phyloP scores from a whole-genome alignment of 768 basidiomycete genomes.

The Suillus americanus region DNA sequence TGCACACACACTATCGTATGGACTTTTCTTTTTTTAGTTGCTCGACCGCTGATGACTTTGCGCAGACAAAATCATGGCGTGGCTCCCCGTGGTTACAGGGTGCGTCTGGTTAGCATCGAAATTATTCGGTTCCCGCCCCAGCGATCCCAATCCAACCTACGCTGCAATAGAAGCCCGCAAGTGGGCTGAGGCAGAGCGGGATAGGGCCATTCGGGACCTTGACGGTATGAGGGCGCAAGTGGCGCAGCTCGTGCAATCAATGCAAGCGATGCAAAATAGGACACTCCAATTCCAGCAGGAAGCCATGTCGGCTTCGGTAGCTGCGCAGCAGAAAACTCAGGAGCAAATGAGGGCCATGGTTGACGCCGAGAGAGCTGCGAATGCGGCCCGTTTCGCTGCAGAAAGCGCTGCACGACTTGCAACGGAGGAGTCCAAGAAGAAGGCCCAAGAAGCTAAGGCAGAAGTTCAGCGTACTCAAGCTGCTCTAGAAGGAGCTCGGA shows the following conservation, averaged over 20 bases:
- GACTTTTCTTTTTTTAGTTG: not conserved
- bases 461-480: not conserved
- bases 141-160: not conserved
- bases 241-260: not conserved
- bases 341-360: not conserved
- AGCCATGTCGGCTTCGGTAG: not conserved
- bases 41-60: not conserved
- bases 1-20: not conserved
- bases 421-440: not conserved
- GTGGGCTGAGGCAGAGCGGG: not conserved
- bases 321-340: not conserved
- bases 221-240: not conserved
- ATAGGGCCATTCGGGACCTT: not conserved
- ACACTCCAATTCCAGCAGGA: not conserved
- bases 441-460: not conserved
- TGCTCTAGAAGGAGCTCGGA: not conserved
- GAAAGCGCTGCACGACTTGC: not conserved
- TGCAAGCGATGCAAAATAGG: not conserved
- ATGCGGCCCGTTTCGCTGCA: not conserved
- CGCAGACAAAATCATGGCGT: not conserved
- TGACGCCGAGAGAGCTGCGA: slow-evolving; percentile 5
- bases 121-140: not conserved
- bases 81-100: not conserved
- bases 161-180: not conserved
- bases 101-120: not conserved